Base-by-base conservation (phyloP, 495 filamentous ascomycete genomes). In the Aspergillus homomorphus region DNA sequence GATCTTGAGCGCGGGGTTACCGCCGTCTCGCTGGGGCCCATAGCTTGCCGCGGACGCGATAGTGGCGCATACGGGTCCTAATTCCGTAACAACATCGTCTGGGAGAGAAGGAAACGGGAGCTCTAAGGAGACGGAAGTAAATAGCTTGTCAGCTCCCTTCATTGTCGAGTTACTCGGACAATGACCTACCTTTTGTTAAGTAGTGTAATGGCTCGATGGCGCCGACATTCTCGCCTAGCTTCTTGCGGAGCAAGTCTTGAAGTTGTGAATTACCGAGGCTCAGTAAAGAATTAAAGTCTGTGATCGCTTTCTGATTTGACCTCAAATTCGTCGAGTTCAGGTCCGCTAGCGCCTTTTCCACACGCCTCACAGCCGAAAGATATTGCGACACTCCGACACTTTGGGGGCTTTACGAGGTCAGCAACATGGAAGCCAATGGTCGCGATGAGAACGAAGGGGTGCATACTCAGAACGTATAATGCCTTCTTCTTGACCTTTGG, bases 171-270 rank as follows among this genome's bases (percentile, higher is more conserved):
- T 8, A 43, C 16, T 6, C n/a, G 24, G 19, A 43, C 16, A 18
- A 21, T 23, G 20, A n/a, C 59, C 10, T 54, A 80, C 89, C 81
- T 69, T 96, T 97, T n/a, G 89, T 96, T 63, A 97, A 84, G 67
- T 89, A 97, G 65, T 96, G 89, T 44, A 98, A 73, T 7, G 95
- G 92, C 62, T 99, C 94, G 28, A 97, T 83, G 1, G 88, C 80
- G 52, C 82, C 79, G 8, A 86, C 82, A 19, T 90, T 85, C 62
- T 95, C 86, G 24, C 82, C 81, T 38, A 98, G 73, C 53, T 88
- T 77, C 57, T 87, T 82, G 57, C 90, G 83, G 70, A 96, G 91
- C 50, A 90, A 75, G 42, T 85, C 87, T 70, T 98, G 92, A 16
- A 99, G 79, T 66, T 91, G 87, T 18, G 83, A 80, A 58, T 86